Conservation (phyloP, 2,329 filamentous ascomycete genomes). For the Aspergillus sergii region DNA sequence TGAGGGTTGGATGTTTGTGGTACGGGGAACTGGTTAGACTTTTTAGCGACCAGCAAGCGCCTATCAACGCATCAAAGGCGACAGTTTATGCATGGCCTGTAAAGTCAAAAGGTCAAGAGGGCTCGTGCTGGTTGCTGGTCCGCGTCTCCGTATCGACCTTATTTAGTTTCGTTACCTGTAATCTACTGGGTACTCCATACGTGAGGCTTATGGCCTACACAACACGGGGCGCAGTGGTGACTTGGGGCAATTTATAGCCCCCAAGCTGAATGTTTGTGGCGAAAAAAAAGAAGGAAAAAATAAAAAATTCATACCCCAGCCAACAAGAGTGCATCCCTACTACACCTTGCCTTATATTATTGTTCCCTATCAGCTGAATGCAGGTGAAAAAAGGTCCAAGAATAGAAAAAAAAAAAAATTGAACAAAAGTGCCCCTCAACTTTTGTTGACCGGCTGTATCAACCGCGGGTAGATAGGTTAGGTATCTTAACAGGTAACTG, state of each 20-base stretch:
- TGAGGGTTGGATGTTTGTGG: not conserved
- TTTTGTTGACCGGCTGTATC: not conserved
- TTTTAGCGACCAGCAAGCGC: constrained; percentile 1
- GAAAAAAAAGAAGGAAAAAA: not conserved
- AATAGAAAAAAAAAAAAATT: not conserved
- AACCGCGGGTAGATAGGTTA: not conserved
- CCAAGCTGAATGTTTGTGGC: constrained; percentile 2
- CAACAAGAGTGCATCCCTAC: not conserved
- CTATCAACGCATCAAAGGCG: not conserved
- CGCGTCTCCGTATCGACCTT: not conserved
- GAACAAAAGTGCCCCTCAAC: not conserved
- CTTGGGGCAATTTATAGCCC: constrained; percentile 1
- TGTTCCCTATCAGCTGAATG: not conserved
- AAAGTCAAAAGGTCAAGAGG: constrained; percentile 3
- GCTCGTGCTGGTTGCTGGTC: not conserved
- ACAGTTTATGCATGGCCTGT: constrained; percentile 3
- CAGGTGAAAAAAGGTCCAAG: not conserved
- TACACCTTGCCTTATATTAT: not conserved
- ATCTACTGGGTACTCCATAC: not conserved
- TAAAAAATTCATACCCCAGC: not conserved
- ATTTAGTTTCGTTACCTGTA: not conserved
- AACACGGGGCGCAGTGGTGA: not conserved
- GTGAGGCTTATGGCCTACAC: not conserved
- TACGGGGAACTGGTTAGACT: constrained; percentile 5
- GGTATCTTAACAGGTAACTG: not conserved